These are phyloP conservation scores for Geotrichum restrictum DNA, from an alignment of 1,139 yeast genomes.

Conservation along the genomic window DNA sequence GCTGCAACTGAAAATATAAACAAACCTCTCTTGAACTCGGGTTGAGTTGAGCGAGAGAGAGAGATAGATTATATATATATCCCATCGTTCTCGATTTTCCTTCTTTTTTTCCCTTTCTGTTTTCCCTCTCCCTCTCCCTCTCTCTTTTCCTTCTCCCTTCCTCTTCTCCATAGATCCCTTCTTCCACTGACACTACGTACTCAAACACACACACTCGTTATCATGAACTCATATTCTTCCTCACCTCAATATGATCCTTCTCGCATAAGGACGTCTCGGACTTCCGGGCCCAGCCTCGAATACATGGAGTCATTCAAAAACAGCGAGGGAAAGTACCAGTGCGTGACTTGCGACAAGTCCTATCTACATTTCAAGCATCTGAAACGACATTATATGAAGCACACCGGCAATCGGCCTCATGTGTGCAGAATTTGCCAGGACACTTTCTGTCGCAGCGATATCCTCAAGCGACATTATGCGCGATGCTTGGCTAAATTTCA, in stretches of 20 bases:
- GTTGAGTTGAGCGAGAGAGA: no score
- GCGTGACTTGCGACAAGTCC: conserved; percentile 23
- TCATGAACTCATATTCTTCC: neutral
- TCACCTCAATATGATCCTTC: conserved; percentile 4
- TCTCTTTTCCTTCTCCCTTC: neutral
- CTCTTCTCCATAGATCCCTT: no score
- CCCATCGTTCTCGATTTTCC: neutral
- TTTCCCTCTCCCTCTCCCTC: neutral
- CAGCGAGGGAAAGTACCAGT: conserved; percentile 27
- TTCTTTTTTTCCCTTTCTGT: no score
- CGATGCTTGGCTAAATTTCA: conserved; percentile 27
- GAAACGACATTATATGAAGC: conserved; percentile 23
- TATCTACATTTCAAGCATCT: conserved; percentile 23
- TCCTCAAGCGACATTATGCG: conserved; percentile 24
- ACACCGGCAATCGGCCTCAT: conserved; percentile 24
- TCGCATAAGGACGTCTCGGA: conserved; percentile 2
- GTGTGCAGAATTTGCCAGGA: conserved; percentile 22
- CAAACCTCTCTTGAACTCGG: no score
- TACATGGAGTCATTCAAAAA: conserved; percentile 23
- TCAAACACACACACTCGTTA: neutral
- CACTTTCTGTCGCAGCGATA: conserved; percentile 23
- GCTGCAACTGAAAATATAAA: no score
- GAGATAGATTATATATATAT: neutral
- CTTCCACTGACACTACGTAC: neutral
- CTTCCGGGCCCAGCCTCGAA: conserved; percentile 15